Evolutionary conservation across 108 stramenopile species (phyloP), one percentile per base, ranked within the genome.

Genomic region (Schizochytrium sp.): DNA sequence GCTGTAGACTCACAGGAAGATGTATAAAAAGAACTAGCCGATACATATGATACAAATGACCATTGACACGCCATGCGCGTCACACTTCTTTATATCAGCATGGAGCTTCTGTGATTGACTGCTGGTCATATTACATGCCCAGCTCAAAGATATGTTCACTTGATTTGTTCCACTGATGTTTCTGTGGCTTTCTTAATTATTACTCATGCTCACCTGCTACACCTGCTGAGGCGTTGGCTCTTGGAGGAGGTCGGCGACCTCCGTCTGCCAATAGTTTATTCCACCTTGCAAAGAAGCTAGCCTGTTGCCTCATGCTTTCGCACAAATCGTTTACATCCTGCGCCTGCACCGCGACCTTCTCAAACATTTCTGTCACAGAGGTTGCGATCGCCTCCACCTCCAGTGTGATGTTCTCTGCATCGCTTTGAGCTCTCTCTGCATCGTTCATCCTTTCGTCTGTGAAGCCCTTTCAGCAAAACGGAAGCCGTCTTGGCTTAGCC

Each of bases 231-330:
- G 4, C 53, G 50, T 42, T 53, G 28, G 76, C 76, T 5, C 50
- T 53, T 8, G 42, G 12, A 7, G 64, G 50, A 40, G 45, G 10
- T 53, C 28, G 28, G 28, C 76, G 10, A 38, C n/a, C 53, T n/a
- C 76, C 76, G 47, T 49, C 76, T 0, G 47, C 50, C 15, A 83
- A 28, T 38, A 83, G 53, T 0, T 38, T n/a, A 53, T 83, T 83
- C 76, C 76, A 83, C 28, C 53, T 17, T 38, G 76, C 76, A 40
- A 83, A 83, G 50, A 83, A 49, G 76, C 10, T 28, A 17, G 76
- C 53, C 76, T 83, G 76, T 28, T 83, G 50, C 76, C 53, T n/a
- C 76, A 83, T 83, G 50, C 76, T 83, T 53, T 49, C 76, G 76
- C 76, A 83, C 28, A 83, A 53, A 38, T 10, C 28, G 47, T 83